A percentile compares a stretch with the other conserved stretches of the same genome.
phyloP scores from a whole-genome alignment of 129 eudicot genomes.

The Lactuca sativa region DNA sequence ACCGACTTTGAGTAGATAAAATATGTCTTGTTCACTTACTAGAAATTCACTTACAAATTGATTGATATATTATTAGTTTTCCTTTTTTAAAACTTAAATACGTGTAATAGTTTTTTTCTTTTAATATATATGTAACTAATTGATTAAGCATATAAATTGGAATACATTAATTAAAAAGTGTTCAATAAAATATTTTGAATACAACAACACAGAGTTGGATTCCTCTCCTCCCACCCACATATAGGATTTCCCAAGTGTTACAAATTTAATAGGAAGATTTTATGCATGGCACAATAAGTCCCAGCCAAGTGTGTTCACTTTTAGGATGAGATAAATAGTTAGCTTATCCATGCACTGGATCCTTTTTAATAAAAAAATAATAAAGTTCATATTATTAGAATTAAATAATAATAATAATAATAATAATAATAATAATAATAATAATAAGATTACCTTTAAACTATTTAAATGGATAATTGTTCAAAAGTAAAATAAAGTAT shows the following conservation, averaged over 20 bases:
- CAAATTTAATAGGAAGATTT: background rate
- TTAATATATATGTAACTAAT: no score
- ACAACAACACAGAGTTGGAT: background rate
- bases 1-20: no score
- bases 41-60: no score
- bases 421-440: no score
- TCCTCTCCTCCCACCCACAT: constrained; percentile 2
- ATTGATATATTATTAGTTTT: no score
- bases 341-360: constrained; percentile 10
- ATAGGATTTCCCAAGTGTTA: background rate
- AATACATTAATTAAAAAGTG: no score
- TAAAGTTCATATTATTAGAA: background rate
- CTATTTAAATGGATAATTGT: background rate
- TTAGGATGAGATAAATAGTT: constrained; percentile 6
- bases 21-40: background rate
- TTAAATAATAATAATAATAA: background rate
- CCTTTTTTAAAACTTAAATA: no score
- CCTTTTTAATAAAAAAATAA: background rate
- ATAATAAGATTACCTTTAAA: background rate
- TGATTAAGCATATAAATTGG: no score
- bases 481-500: no score
- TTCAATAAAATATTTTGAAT: background rate
- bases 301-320: constrained; percentile 15
- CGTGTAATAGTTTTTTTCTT: no score
- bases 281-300: background rate